Evolutionary conservation across 192 early-diverging fungal genomes (phyloP).

Genomic region (Funneliformis mosseae): DNA sequence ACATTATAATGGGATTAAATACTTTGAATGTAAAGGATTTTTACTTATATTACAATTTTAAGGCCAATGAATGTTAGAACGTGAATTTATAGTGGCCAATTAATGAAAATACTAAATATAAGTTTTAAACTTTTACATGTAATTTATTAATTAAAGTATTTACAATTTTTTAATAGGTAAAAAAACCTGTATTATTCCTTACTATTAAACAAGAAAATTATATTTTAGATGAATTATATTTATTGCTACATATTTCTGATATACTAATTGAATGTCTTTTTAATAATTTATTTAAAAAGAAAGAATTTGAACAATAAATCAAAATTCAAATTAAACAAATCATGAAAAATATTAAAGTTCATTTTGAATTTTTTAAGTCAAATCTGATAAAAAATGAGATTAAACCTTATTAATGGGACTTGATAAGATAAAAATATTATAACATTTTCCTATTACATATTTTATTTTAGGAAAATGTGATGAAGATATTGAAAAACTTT

Average conservation of each 20-base stretch:
- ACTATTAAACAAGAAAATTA: neutral
- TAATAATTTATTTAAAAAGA: neutral
- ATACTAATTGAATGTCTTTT: neutral
- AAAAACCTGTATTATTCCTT: neutral
- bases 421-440: neutral
- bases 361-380: conserved; percentile 6
- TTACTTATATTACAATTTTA: too few species aligned
- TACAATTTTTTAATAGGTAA: neutral
- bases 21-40: too few species aligned
- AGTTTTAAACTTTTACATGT: too few species aligned
- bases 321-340: neutral
- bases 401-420: neutral
- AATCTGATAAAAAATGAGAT: neutral
- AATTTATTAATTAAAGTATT: conserved; percentile 5
- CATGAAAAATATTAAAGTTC: neutral
- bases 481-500: neutral
- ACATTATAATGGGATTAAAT: too few species aligned
- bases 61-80: too few species aligned
- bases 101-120: neutral
- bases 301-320: neutral
- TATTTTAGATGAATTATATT: too few species aligned
- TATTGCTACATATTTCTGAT: too few species aligned
- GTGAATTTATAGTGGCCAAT: neutral
- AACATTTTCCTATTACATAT: neutral
- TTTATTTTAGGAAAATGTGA: neutral